These are phyloP conservation scores for Candida verbasci DNA, from an alignment of 805 yeast species.

Conservation along the genomic window DNA sequence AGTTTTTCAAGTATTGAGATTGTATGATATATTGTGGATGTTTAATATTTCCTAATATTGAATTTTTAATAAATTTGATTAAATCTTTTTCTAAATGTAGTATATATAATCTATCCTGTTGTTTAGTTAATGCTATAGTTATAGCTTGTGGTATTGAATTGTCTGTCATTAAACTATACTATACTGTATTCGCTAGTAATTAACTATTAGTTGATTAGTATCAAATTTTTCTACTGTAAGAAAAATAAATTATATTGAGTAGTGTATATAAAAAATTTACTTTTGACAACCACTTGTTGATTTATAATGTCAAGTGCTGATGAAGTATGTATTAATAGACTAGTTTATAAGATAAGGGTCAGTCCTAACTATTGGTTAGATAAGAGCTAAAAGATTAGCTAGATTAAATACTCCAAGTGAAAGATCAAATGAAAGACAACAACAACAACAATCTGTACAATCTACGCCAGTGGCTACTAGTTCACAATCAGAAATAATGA, in stretches of 20 bases:
- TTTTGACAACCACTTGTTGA: slow-evolving; percentile 2
- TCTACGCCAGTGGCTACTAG: not conserved
- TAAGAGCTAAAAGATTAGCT: slow-evolving; percentile 52
- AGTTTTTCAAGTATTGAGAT: slow-evolving; percentile 47
- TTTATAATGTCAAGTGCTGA: slow-evolving; percentile 13
- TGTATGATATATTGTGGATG: slow-evolving; percentile 12
- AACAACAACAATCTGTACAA: not conserved
- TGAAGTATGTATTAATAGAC: slow-evolving; percentile 12
- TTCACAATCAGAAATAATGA: not conserved
- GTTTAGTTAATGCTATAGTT: slow-evolving; percentile 16
- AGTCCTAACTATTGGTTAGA: slow-evolving; percentile 20
- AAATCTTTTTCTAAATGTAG: slow-evolving; percentile 19
- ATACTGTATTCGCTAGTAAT: too few relatives aligned
- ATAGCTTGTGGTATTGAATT: slow-evolving; percentile 17
- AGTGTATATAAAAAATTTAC: too few relatives aligned
- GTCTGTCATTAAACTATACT: slow-evolving; percentile 11
- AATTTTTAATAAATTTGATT: slow-evolving; percentile 13
- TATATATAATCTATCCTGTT: slow-evolving; percentile 17
- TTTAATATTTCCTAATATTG: slow-evolving; percentile 9
- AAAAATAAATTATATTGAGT: too few relatives aligned
- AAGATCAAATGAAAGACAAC: not conserved
- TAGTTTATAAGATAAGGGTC: not conserved
- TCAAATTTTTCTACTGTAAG: not conserved
- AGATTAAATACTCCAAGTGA: slow-evolving; percentile 25
- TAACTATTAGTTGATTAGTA: too few relatives aligned